Conservation (phyloP, 352 stramenopile genomes). For the Phytopythium boreale region DNA sequence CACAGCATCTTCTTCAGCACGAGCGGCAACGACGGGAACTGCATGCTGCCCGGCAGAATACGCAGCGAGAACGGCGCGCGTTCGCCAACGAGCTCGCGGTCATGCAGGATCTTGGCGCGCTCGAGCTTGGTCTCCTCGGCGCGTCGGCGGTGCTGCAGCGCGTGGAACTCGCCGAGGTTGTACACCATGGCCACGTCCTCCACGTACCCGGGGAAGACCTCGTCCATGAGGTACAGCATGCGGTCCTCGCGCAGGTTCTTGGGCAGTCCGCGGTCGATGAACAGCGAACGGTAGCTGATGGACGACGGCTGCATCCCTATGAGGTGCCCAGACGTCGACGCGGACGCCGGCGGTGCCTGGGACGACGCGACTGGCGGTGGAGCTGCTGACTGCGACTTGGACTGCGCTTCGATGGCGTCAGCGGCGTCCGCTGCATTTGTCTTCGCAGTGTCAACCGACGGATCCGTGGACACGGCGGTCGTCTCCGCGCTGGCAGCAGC, state of each 20-base stretch:
- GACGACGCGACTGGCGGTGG: neutral
- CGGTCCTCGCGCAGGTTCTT: constrained; percentile 75
- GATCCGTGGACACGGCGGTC: neutral
- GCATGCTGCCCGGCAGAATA: constrained; percentile 65
- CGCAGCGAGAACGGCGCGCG: constrained; percentile 61
- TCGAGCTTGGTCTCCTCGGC: constrained; percentile 52
- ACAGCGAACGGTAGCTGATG: constrained; percentile 70
- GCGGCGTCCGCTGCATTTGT: neutral
- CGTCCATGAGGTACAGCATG: constrained; percentile 69
- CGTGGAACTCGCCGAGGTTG: constrained; percentile 75
- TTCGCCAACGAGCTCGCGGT: constrained; percentile 31
- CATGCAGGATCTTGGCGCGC: constrained; percentile 54
- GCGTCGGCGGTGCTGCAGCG: constrained; percentile 45
- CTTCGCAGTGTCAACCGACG: neutral
- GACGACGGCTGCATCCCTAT: constrained; percentile 80
- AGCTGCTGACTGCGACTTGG: neutral
- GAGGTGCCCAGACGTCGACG: constrained; percentile 42
- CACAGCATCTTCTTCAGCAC: constrained; percentile 45
- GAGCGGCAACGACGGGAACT: constrained; percentile 56
- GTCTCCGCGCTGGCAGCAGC: neutral
- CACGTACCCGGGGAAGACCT: constrained; percentile 81
- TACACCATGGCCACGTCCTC: constrained; percentile 81
- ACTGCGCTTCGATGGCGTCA: neutral
- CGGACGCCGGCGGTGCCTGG: constrained; percentile 5
- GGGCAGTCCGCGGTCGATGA: constrained; percentile 74